Evolutionary conservation across 202 grass and related monocot species (phyloP), one percentile per base, ranked within the genome.

Genomic region (Musa balbisiana): DNA sequence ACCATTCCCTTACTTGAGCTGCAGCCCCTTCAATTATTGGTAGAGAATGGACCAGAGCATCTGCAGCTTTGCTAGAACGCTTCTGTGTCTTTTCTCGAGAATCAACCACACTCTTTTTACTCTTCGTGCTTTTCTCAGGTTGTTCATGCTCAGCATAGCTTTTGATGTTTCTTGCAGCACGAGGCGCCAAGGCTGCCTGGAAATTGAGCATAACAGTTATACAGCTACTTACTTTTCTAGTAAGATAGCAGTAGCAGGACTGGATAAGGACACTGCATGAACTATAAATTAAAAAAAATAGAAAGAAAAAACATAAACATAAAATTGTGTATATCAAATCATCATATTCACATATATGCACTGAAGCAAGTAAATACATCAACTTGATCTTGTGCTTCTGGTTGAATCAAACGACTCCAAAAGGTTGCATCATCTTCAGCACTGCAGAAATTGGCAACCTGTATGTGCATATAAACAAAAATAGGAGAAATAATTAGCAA

Each of bases 401-500:
- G 80, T 68, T 99, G 95, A 86, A 99, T 99, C 75, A 99, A 79
- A 51, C 95, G 90, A 63, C 95, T 99, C 95, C 95, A 99, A 83
- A 99, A 99, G 80, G 95, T 88, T 21, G 84, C 33, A 69, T 99
- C 95, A 85, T 99, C 95, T 81, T 99, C 95, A 53, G 91, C 95
- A 73, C 83, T 99, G 23, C 88, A 87, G 78, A 99, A 99, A 73
- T 88, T 99, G 33, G 95, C 95, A 80, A 99, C 95, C 95, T 99
- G 75, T 49, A 77, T 56, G 33, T 43, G 33, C 33, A 43, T 10
- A 53, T 74, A 75, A 68, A 79, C 62, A 84, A 76, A 75, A 83
- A 55, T 65, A 69, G 9, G 21, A 11, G 29, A 52, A 54, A 74
- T 49, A 24, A 16, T 22, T n/a, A 76, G 49, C 54, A 29, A n/a